Conservation (phyloP, 495 filamentous ascomycete species). For the Podospora tetraspora region DNA sequence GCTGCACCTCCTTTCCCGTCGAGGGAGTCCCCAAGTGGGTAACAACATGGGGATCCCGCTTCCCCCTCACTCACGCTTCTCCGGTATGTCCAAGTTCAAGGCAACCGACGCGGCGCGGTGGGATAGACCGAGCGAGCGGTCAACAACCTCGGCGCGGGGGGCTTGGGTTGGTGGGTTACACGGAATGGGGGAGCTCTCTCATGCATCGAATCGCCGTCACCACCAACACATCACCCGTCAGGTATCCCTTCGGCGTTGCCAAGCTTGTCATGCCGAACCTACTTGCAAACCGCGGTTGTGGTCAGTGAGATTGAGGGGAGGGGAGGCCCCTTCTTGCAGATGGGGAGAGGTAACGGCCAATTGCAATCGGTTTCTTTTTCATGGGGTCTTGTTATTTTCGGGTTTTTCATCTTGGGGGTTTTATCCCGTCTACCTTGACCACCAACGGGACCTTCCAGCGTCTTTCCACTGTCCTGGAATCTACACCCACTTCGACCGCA, state of each 20-base stretch:
- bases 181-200: neutral
- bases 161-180: neutral
- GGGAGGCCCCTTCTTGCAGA: neutral
- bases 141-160: neutral
- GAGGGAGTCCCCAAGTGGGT: neutral
- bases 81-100: neutral
- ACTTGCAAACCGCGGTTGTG: no score
- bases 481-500: neutral
- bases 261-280: no score
- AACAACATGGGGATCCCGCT: neutral
- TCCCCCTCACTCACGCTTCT: neutral
- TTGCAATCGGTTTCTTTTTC: neutral
- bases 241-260: neutral
- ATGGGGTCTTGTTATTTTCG: no score
- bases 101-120: no score
- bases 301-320: no score
- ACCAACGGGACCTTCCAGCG: no score
- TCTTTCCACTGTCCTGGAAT: neutral
- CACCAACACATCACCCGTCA: neutral
- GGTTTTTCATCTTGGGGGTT: no score
- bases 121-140: no score
- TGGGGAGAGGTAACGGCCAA: neutral
- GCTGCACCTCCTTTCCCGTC: neutral
- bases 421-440: no score
- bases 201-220: neutral